Conservation (phyloP, 176 grass and related monocot genomes). For the Elymus sibiricus region DNA sequence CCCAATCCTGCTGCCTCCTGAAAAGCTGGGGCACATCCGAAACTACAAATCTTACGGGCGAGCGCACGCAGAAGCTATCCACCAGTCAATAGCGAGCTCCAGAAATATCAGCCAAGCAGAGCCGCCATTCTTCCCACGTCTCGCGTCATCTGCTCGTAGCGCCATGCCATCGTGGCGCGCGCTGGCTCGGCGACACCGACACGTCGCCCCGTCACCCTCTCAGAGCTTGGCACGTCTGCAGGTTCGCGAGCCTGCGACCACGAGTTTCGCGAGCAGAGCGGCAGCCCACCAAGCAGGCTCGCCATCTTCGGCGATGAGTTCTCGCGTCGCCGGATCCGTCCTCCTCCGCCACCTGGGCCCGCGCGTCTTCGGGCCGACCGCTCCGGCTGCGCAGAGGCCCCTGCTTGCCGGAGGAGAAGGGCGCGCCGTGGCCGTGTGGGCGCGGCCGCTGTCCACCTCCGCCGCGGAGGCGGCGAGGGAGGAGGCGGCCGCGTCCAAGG, state of each 20-base stretch:
- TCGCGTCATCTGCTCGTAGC: neutral
- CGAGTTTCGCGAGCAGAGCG: neutral
- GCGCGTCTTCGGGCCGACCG: constrained; percentile 19
- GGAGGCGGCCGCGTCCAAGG: constrained; percentile 39
- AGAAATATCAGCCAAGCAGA: neutral
- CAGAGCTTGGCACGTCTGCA: neutral
- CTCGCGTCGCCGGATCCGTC: constrained; percentile 44
- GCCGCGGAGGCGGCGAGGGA: constrained; percentile 28
- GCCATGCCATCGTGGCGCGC: neutral
- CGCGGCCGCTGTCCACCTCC: constrained; percentile 41
- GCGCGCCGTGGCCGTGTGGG: constrained; percentile 11
- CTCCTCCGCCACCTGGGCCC: constrained; percentile 43
- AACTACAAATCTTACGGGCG: neutral
- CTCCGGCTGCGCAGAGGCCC: constrained; percentile 8
- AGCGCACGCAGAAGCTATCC: neutral
- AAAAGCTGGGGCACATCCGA: neutral
- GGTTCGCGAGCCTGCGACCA: neutral
- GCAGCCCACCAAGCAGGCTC: neutral
- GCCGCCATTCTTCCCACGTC: neutral
- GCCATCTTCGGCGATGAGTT: constrained; percentile 30
- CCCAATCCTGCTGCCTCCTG: neutral
- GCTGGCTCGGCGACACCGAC: neutral
- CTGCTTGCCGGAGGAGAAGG: constrained; percentile 9
- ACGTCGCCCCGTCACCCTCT: neutral
- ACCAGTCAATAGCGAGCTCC: neutral